Percentiles rank a stretch among this genome's conserved stretches.
Conservation (phyloP, 108 stramenopile species). For the Cyclotella atomus region DNA sequence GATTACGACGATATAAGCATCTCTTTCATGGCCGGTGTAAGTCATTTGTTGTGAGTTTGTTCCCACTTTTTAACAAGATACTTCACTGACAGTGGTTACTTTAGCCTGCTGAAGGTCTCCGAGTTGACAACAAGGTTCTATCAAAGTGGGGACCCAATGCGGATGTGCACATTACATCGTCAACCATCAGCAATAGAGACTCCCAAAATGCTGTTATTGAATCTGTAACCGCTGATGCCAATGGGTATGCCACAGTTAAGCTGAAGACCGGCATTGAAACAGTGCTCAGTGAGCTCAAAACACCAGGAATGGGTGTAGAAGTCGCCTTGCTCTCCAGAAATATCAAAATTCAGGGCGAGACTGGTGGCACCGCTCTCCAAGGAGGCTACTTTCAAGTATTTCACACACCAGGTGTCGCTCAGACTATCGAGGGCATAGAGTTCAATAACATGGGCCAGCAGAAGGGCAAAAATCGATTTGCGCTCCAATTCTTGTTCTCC, state of each 20-base stretch:
- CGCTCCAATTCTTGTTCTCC: conserved; percentile 63
- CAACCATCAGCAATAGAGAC: conserved; percentile 45
- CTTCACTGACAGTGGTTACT: too few relatives aligned
- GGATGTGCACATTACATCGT: conserved; percentile 66
- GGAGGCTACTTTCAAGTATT: conserved; percentile 64
- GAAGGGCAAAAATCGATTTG: conserved; percentile 51
- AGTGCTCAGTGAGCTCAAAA: conserved; percentile 45
- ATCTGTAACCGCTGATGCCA: conserved; percentile 19
- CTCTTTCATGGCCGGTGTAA: conserved; percentile 37
- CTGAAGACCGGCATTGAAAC: conserved; percentile 41
- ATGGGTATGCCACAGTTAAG: conserved; percentile 47
- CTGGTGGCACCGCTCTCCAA: conserved; percentile 29
- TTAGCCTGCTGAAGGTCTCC: conserved; percentile 44
- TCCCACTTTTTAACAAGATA: too few relatives aligned
- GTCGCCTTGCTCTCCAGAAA: conserved; percentile 68
- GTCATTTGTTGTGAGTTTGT: neutral
- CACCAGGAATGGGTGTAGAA: conserved; percentile 61
- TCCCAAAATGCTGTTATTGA: conserved; percentile 40
- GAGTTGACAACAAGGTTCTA: conserved; percentile 7
- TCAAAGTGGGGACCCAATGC: conserved; percentile 51
- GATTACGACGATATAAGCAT: conserved; percentile 56
- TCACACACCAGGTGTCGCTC: conserved; percentile 62
- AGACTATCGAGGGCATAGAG: conserved; percentile 64
- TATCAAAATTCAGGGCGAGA: conserved; percentile 59
- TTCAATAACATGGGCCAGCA: conserved; percentile 59